These are phyloP conservation scores for Brettanomyces sp. DNA, from an alignment of 805 yeast genomes.

Conservation along the genomic window DNA sequence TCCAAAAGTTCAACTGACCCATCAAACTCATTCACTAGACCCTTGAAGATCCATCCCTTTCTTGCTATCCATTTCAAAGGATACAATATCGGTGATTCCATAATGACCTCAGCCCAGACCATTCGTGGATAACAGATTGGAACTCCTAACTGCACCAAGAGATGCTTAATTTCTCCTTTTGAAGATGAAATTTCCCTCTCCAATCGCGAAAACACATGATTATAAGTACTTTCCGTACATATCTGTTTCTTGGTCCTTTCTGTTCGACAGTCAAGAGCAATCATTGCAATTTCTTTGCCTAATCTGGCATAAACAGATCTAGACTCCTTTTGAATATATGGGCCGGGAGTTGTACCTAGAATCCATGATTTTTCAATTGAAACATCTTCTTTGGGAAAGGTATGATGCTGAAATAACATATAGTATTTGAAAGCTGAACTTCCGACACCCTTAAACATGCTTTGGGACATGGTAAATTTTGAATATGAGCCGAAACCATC, in stretches of 20 bases:
- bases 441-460: slow-evolving; percentile 66
- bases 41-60: slow-evolving; percentile 54
- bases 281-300: slow-evolving; percentile 62
- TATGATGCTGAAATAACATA: slow-evolving; percentile 86
- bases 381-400: slow-evolving; percentile 35
- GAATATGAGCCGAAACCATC: slow-evolving; percentile 92
- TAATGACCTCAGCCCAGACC: slow-evolving; percentile 78
- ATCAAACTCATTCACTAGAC: slow-evolving; percentile 84
- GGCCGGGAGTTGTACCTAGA: slow-evolving; percentile 47
- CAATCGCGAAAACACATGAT: slow-evolving; percentile 50
- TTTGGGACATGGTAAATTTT: slow-evolving; percentile 63
- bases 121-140: slow-evolving; percentile 93
- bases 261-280: slow-evolving; percentile 89
- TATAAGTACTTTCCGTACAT: slow-evolving; percentile 47
- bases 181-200: slow-evolving; percentile 40
- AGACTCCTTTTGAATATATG: slow-evolving; percentile 55
- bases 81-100: slow-evolving; percentile 49
- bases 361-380: slow-evolving; percentile 52
- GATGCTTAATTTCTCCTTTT: slow-evolving; percentile 57
- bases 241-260: slow-evolving; percentile 65
- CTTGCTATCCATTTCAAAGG: slow-evolving; percentile 59
- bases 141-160: slow-evolving; percentile 80
- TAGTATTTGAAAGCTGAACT: slow-evolving; percentile 75
- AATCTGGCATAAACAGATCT: slow-evolving; percentile 66
- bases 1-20: slow-evolving; percentile 87